Evolutionary conservation across 345 rosid species (phyloP), one percentile per base, ranked within the genome.

Genomic region (Anacardium occidentale): DNA sequence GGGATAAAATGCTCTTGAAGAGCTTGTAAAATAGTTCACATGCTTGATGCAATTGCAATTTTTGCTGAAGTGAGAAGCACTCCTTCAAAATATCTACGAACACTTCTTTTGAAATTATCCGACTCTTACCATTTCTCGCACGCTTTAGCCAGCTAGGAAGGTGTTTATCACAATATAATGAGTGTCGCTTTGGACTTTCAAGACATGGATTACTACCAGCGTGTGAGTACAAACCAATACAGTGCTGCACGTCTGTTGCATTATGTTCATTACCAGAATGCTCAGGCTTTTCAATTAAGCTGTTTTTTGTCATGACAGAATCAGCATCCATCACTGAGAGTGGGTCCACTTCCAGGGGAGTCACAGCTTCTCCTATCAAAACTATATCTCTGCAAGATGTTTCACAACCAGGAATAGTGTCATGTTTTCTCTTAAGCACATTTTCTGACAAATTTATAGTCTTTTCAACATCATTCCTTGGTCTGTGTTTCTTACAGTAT

Each of bases 71-170:
- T 1, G 91, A 89, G 66, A 75, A 63, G 72, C 97, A 96, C 7
- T 83, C 82, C 50, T 80, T 83, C 73, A 93, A 72, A 67, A 96
- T 89, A 75, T 88, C 92, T 72, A 85, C 32, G 83, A 96, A 96
- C 21, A 96, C 92, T 77, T 96, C 99, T 76, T 91, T 96, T 2
- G 98, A 89, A 80, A 96, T 82, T 61, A 96, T 93, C 80, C 97
- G 89, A 75, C 97, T 96, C 89, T 90, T 93, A 42, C 99, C 99
- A 70, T 93, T 91, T 82, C 99, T 89, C 40, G 99, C 99, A 76
- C 98, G 94, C 86, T 93, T 96, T 52, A 96, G 97, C 98, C 99
- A 96, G 85, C 94, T 91, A 14, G 99, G 99, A 77, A 96, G 91
- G 82, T 96, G 99, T 58, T 80, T 83, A 57, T 93, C 95, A 75